Base-by-base conservation (phyloP, 140 eudicot genomes). In the Flaveria floridana region DNA sequence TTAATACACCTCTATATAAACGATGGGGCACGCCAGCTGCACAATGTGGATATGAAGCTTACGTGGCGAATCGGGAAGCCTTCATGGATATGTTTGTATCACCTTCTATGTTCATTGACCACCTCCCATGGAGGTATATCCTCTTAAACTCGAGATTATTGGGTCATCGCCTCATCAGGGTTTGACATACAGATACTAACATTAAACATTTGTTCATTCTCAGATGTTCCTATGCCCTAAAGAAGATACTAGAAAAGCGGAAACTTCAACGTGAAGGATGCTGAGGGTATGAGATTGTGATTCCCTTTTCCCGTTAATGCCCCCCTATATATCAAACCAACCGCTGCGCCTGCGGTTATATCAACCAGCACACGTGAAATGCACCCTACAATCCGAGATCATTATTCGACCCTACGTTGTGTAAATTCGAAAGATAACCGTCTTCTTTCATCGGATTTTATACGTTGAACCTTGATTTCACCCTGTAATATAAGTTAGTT, bases 101-200 rank as follows among this genome's bases (percentile, higher is more conserved):
- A 46, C 92, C 84, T 71, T 78, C 77, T 37, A 89, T 89, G 96
- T 89, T 89, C 77, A 83, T 89, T 18, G 96, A 89, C 68, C 96
- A 89, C 75, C 84, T 89, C 46, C 96, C 96, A 55, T 89, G 96
- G 96, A 82, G 96, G 92, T 89, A 83, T 13, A 18, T 64, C 19
- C 30, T 64, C 67, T 39, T 7, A 16, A 55, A 18, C 62, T 19
- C 14, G 61, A 55, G 7, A 19, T 18, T 55, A 55, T 16, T 18
- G 62, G 3, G 28, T 55, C 62, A 55, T 8, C 1, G 2, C 4
- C 12, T 55, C 62, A 55, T 8, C 1, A 1, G 28, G 20, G 2
- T 64, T n/a, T 30, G 14, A 64, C 48, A 18, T 30, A 41, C 14
- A 65, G 28, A 34, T 34, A 16, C 70, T 65, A 48, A 26, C 30